phyloP scores from a whole-genome alignment of 2,329 filamentous ascomycete species.

The Rachicladosporium sp. region DNA sequence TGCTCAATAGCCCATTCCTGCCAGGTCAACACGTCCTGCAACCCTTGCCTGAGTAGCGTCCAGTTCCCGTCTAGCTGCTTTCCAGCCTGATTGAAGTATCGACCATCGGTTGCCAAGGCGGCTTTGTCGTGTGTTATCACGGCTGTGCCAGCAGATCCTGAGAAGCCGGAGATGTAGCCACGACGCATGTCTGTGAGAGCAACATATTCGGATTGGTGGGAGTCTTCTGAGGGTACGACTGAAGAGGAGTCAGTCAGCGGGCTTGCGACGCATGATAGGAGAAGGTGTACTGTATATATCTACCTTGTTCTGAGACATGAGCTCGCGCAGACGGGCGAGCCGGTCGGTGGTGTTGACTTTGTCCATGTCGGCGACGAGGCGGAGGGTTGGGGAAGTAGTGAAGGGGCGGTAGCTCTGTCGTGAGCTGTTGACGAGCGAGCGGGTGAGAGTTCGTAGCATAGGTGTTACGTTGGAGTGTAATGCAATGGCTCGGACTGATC shows the following conservation, averaged over 20 bases:
- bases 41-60: conserved; percentile 80
- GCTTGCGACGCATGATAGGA: conserved; percentile 9
- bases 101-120: conserved; percentile 82
- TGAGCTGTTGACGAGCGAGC: conserved; percentile 2
- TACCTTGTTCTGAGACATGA: conserved; percentile 79
- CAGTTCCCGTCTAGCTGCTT: conserved; percentile 88
- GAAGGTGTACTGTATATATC: conserved; percentile 73
- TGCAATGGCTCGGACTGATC: too few species aligned
- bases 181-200: conserved; percentile 86
- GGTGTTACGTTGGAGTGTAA: background rate
- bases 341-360: conserved; percentile 67
- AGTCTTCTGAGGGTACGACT: conserved; percentile 96
- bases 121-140: conserved; percentile 79
- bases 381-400: conserved; percentile 10
- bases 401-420: conserved; percentile 9
- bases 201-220: conserved; percentile 96
- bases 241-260: conserved; percentile 26
- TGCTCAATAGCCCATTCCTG: conserved; percentile 89
- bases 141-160: conserved; percentile 86
- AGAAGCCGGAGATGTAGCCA: conserved; percentile 87
- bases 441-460: conserved; percentile 4
- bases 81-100: conserved; percentile 93
- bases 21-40: conserved; percentile 92
- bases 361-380: conserved; percentile 48
- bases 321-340: conserved; percentile 60